Evolutionary conservation across 805 yeast genomes (phyloP).

Genomic region (Ogataea allantospora): DNA sequence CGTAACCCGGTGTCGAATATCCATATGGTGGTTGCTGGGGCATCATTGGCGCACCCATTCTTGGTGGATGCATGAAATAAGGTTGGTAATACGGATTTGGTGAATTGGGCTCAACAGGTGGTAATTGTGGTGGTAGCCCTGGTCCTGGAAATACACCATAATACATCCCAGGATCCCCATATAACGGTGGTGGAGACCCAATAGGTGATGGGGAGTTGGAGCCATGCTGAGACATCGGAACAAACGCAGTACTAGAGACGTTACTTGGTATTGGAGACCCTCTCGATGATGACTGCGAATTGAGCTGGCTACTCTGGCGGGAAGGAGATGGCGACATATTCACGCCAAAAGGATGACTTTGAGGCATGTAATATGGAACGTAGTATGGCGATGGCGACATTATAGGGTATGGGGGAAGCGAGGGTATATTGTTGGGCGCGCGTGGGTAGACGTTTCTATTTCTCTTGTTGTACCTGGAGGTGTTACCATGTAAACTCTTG

Average conservation of each 20-base stretch:
- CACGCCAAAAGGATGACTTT: conserved; percentile 12
- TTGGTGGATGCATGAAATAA: conserved; percentile 12
- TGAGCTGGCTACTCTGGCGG: conserved; percentile 14
- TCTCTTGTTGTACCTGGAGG: conserved; percentile 11
- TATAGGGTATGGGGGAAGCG: conserved; percentile 18
- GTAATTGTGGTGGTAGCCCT: conserved; percentile 11
- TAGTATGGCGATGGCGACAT: conserved; percentile 20
- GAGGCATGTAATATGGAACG: conserved; percentile 21
- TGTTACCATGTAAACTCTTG: conserved; percentile 6
- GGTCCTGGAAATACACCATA: conserved; percentile 11
- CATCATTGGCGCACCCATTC: conserved; percentile 10
- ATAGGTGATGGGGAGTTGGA: conserved; percentile 5
- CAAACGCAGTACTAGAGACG: conserved; percentile 1
- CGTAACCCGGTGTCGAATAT: conserved; percentile 2
- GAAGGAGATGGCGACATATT: conserved; percentile 11
- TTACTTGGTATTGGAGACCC: conserved; percentile 18
- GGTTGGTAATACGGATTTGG: conserved; percentile 14
- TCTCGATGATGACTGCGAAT: conserved; percentile 17
- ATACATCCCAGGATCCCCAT: conserved; percentile 19
- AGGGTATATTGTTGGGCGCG: conserved; percentile 8
- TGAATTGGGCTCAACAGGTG: conserved; percentile 11
- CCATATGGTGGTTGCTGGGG: conserved; percentile 8
- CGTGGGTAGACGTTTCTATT: conserved; percentile 13
- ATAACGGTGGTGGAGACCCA: conserved; percentile 14
- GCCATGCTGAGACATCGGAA: conserved; percentile 4